Evolutionary conservation across 1,139 yeast genomes (phyloP).

Genomic region (Saccharomycopsis phalli): DNA sequence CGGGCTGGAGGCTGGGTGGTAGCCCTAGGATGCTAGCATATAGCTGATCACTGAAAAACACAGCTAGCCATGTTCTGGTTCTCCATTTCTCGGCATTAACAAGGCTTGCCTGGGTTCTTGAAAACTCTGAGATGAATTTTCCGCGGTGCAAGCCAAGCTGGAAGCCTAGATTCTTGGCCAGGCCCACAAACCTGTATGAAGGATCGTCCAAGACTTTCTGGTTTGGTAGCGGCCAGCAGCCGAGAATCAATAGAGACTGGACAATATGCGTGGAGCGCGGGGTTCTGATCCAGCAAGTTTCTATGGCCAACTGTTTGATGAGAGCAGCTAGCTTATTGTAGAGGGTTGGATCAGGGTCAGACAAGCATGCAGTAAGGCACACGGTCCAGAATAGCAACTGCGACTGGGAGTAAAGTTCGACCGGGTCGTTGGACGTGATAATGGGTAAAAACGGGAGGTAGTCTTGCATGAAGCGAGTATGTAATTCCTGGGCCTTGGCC

Average conservation of each 20-base stretch:
- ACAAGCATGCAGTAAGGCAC: constrained; percentile 72
- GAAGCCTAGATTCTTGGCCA: constrained; percentile 76
- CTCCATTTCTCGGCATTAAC: constrained; percentile 95
- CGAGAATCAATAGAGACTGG: constrained; percentile 73
- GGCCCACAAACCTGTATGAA: constrained; percentile 77
- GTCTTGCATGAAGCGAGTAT: constrained; percentile 53
- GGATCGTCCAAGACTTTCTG: constrained; percentile 90
- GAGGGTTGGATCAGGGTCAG: constrained; percentile 80
- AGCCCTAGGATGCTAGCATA: constrained; percentile 85
- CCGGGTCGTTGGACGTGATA: constrained; percentile 59
- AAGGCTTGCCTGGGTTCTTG: constrained; percentile 79
- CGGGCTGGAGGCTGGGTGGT: constrained; percentile 83
- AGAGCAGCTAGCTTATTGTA: constrained; percentile 70
- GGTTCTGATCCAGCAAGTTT: constrained; percentile 88
- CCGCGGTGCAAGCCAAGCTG: constrained; percentile 94
- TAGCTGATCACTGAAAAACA: constrained; percentile 80
- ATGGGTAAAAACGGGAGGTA: constrained; percentile 78
- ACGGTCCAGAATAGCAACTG: constrained; percentile 88
- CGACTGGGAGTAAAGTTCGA: constrained; percentile 73
- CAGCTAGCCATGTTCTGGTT: constrained; percentile 85
- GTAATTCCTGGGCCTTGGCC: constrained; percentile 63
- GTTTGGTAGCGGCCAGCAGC: constrained; percentile 91
- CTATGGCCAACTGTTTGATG: constrained; percentile 81
- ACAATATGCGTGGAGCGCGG: constrained; percentile 92
- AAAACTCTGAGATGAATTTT: constrained; percentile 81